phyloP scores from a whole-genome alignment of 2,329 filamentous ascomycete genomes.

The Penicillium sp. region DNA sequence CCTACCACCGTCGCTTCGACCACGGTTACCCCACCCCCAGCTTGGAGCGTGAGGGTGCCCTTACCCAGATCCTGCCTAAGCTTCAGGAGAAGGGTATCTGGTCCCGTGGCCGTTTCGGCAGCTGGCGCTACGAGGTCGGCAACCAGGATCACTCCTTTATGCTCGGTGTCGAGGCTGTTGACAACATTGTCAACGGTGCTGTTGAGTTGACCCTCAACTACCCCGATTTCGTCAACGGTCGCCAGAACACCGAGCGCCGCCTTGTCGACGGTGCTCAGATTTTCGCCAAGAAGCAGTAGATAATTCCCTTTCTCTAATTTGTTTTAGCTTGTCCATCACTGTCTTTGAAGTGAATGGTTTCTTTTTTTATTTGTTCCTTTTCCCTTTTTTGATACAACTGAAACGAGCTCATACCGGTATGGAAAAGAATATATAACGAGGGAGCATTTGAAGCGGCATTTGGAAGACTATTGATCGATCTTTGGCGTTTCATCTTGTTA shows the following conservation, averaged over 20 bases:
- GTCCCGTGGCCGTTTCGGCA: conserved; percentile 94
- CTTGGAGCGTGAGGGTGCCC: conserved; percentile 90
- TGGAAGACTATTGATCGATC: conserved; percentile 28
- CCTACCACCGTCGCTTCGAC: conserved; percentile 96
- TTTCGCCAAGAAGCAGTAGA: conserved; percentile 49
- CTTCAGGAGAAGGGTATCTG: conserved; percentile 88
- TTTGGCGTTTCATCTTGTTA: conserved; percentile 32
- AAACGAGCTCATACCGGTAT: conserved; percentile 23
- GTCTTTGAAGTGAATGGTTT: conserved; percentile 1
- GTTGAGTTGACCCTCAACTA: conserved; percentile 94
- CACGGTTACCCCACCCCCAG: conserved; percentile 96
- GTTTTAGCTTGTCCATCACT: conserved; percentile 7
- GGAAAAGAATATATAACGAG: conserved; percentile 22
- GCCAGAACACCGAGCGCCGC: conserved; percentile 60
- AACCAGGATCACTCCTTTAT: conserved; percentile 99
- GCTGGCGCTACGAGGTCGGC: conserved; percentile 95
- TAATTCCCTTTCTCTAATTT: conserved; percentile 10
- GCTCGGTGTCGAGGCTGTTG: conserved; percentile 89
- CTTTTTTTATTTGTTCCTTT: conserved; percentile 4
- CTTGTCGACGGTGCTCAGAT: conserved; percentile 60
- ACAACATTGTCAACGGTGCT: conserved; percentile 83
- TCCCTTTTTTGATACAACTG: conserved; percentile 22
- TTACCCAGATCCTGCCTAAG: conserved; percentile 88
- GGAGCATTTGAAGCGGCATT: conserved; percentile 34
- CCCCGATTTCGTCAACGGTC: conserved; percentile 86